Base-by-base conservation (phyloP, 805 yeast species). In the Isabelozyma heimii region DNA sequence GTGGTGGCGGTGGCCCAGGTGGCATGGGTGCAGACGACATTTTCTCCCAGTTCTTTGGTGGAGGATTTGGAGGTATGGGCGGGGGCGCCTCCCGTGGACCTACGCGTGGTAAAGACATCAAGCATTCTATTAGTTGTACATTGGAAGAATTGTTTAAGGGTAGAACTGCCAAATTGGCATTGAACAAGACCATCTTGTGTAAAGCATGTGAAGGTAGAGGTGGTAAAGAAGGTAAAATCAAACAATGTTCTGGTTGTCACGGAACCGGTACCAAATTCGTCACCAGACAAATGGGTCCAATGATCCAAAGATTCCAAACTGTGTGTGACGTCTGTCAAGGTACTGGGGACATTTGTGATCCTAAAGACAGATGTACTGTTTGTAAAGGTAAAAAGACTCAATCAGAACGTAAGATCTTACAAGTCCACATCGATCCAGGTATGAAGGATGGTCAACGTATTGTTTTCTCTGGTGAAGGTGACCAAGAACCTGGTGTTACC, bases 281-380 rank as follows among this genome's bases (percentile, higher is more conserved):
- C 57, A 89, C 97, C 46, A 88, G 96, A 77, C 98, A 94, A 75
- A 91, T 94, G 97, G 99, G 99, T 60, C 97, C 97, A 57, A 90
- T 94, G 91, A 88, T 94, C 63, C 99, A 94, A 78, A 88, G 97
- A 80, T 89, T 89, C 83, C 98, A 94, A 77, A 84, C 95, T 42
- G 84, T 83, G 47, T 94, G 99, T 87, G 92, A 88, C 59, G 85
- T 73, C 51, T 94, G 99, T 84, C 74, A 83, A 57, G 99, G 98
- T 66, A 79, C 86, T 51, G 99, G 99, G 68, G 92, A 87, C 69
- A 87, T 86, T 55, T 81, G 91, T 65, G 84, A 87, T 67, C 80
- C 91, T 47, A 87, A 87, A 75, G 97, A 90, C 73, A 82, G 91
- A 63, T 94, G 99, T 83, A 82, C 82, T 60, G 63, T 71, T 26